Evolutionary conservation across 306 rosid genomes (phyloP), one percentile per base, ranked within the genome.

Genomic region (Vigna hirtella): DNA sequence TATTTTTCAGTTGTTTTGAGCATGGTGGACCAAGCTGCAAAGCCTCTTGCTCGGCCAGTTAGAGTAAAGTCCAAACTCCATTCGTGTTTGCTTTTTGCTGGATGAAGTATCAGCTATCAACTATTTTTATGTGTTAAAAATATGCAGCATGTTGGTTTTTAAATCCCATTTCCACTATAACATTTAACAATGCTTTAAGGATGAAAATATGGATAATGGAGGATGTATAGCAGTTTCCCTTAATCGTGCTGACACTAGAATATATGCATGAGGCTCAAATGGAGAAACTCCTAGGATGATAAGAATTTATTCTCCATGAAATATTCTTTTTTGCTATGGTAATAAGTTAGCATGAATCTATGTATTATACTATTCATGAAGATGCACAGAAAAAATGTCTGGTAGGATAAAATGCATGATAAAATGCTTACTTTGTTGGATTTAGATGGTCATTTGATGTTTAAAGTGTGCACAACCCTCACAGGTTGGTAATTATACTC

Each of bases 11-110:
- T 92, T 89, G 97, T 66, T 84, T 81, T 95, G 76, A 91, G 98
- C 89, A 95, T 92, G 98, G 98, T 87, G 76, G 97, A 95, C 82
- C 98, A 95, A 88, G 98, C 98, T 79, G 97, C 97, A 73, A 95
- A 95, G 76, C 98, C 98, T 82, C 96, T 95, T 79, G 96, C 97
- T 32, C 93, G 96, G 58, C 98, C 98, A 72, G 98, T 95, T 76
- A 89, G 70, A 80, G 97, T 92, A 89, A 89, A 84, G 93, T 74
- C 45, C 57, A 80, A 55, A 69, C 45, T 65, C 73, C 15, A 26
- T 76, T 68, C 7, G 20, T 78, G 28, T 72, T 59, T 72, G 66
- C 68, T 73, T 72, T 18, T 51, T 81, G 20, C 55, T 42, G 32
- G 57, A 51, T 43, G 34, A 34, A 1, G 65, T 32, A 53, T 74